Evolutionary conservation across 345 rosid genomes (phyloP).

Genomic region (Arabidopsis arenosa): DNA sequence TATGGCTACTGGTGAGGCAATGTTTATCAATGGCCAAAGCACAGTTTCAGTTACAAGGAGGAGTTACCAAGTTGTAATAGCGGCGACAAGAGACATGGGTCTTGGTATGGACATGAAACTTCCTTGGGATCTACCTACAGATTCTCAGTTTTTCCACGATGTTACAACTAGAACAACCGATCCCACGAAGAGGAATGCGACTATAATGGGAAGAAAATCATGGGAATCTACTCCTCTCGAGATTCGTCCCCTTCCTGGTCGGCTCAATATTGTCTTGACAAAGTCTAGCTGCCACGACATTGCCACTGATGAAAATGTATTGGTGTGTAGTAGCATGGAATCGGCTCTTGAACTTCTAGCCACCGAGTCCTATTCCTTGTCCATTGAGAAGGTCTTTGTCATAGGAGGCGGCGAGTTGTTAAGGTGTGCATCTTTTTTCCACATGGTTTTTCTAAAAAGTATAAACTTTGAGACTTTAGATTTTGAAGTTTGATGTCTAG

Average conservation of each 20-base stretch:
- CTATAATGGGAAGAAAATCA: constrained; percentile 81
- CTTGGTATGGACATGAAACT: constrained; percentile 70
- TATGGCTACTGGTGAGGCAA: constrained; percentile 19
- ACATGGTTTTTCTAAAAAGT: background rate
- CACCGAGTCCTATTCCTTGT: constrained; percentile 50
- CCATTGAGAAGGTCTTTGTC: constrained; percentile 73
- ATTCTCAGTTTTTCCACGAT: constrained; percentile 64
- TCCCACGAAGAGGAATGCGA: constrained; percentile 65
- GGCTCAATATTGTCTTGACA: constrained; percentile 75
- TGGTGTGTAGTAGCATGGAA: constrained; percentile 55
- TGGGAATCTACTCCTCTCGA: constrained; percentile 77
- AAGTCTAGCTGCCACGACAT: constrained; percentile 51
- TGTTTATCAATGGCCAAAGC: constrained; percentile 20
- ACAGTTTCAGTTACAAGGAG: constrained; percentile 32
- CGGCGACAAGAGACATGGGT: constrained; percentile 84
- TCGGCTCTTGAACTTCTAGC: constrained; percentile 74
- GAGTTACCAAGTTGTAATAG: constrained; percentile 77
- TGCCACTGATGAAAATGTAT: constrained; percentile 61
- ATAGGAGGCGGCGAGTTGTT: constrained; percentile 81
- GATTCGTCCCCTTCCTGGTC: constrained; percentile 72
- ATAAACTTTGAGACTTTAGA: background rate
- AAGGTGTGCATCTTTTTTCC: constrained; percentile 50
- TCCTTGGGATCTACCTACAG: constrained; percentile 76
- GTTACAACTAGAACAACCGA: constrained; percentile 58
- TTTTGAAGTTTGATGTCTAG: constrained; percentile 4